A percentile compares a stretch with the other conserved stretches of the same genome.
Evolutionary conservation across 1,139 yeast species (phyloP).

Genomic region (Taphrina sp.): DNA sequence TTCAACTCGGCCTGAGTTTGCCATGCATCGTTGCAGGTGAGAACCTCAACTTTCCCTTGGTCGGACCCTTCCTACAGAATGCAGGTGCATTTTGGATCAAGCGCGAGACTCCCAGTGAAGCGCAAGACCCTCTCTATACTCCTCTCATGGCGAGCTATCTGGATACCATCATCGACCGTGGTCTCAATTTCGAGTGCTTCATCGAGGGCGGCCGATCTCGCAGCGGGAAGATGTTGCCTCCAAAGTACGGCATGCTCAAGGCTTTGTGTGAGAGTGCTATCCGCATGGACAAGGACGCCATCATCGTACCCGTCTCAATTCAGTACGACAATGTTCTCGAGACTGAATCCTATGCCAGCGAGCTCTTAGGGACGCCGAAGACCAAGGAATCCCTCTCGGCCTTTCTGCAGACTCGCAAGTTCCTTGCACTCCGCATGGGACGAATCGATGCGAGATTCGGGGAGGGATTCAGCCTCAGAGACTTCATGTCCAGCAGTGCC

Average conservation of each 20-base stretch:
- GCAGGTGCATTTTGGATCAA: conserved; percentile 50
- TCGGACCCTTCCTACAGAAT: conserved; percentile 50
- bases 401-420: conserved; percentile 45
- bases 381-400: conserved; percentile 46
- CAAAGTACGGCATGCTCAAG: conserved; percentile 64
- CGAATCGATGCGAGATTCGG: conserved; percentile 49
- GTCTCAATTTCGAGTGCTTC: conserved; percentile 60
- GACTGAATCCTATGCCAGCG: conserved; percentile 61
- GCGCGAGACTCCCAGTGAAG: conserved; percentile 51
- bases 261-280: conserved; percentile 44
- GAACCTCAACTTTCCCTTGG: conserved; percentile 61
- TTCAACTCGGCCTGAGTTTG: conserved; percentile 57
- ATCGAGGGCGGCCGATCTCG: conserved; percentile 68
- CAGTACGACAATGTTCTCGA: conserved; percentile 68
- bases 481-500: conserved; percentile 41
- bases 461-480: conserved; percentile 48
- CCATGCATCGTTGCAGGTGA: conserved; percentile 71
- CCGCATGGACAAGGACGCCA: conserved; percentile 50
- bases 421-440: conserved; percentile 47
- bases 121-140: conserved; percentile 50
- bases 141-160: conserved; percentile 55
- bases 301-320: conserved; percentile 60
- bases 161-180: conserved; percentile 54
- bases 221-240: conserved; percentile 62
- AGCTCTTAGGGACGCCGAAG: conserved; percentile 61